These are phyloP conservation scores for Cyclotella choctawhatcheeana DNA, from an alignment of 108 stramenopile genomes.

Conservation along the genomic window DNA sequence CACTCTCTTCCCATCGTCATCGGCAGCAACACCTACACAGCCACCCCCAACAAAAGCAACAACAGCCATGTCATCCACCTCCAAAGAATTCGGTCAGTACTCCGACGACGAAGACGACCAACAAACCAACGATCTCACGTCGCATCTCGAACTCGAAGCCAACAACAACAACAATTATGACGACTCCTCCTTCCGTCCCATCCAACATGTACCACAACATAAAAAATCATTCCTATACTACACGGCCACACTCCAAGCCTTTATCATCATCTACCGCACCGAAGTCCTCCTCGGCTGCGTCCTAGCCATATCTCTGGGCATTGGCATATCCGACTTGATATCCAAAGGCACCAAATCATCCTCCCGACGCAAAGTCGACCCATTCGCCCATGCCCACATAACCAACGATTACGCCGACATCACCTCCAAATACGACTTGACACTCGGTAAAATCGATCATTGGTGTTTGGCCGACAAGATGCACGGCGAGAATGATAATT, in stretches of 20 bases:
- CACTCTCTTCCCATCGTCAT: not conserved
- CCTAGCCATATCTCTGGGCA: conserved; percentile 32
- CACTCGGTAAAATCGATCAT: conserved; percentile 65
- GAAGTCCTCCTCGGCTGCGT: conserved; percentile 34
- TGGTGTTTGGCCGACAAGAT: conserved; percentile 63
- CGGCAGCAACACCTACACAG: not conserved
- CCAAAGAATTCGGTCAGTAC: conserved; percentile 51
- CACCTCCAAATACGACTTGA: conserved; percentile 55
- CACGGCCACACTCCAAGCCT: conserved; percentile 45
- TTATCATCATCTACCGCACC: conserved; percentile 51
- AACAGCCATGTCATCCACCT: conserved; percentile 19
- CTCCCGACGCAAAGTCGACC: conserved; percentile 6
- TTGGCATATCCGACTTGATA: conserved; percentile 17
- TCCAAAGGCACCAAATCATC: not conserved
- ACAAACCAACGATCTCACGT: not conserved
- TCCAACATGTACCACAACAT: not conserved
- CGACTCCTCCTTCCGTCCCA: conserved; percentile 13
- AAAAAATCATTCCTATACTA: conserved; percentile 42
- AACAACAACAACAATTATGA: too few relatives aligned
- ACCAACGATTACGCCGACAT: conserved; percentile 57
- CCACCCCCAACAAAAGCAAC: not conserved
- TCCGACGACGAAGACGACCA: conserved; percentile 21
- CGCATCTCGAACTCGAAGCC: conserved; percentile 23
- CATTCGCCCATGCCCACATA: conserved; percentile 37
- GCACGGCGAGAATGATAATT: conserved; percentile 31